A percentile compares a stretch with the other conserved stretches of the same genome.
Conservation (phyloP, 2,329 filamentous ascomycete genomes). For the Dactylellina haptotyla region DNA sequence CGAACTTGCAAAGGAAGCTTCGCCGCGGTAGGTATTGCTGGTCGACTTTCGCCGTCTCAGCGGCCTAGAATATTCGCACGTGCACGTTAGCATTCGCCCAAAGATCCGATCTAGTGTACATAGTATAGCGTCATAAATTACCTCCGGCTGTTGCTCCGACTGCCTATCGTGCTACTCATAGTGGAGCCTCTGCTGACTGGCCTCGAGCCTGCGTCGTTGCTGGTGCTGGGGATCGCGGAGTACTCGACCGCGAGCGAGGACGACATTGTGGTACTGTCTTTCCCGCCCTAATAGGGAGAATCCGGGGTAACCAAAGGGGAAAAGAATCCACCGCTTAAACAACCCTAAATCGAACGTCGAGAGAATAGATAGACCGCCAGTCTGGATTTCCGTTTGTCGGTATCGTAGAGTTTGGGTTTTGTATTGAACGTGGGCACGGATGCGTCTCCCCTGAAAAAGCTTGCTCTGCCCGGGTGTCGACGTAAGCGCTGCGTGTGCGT, state of each 20-base stretch:
- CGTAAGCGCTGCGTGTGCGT: no score
- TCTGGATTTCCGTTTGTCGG: neutral
- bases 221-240: conserved; percentile 27
- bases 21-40: conserved; percentile 66
- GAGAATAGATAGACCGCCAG: neutral
- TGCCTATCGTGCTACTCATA: conserved; percentile 35
- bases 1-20: conserved; percentile 89
- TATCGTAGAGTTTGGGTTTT: neutral
- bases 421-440: neutral
- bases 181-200: conserved; percentile 40
- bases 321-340: neutral
- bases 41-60: conserved; percentile 43
- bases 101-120: neutral
- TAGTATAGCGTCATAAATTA: neutral
- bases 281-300: neutral
- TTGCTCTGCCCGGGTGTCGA: no score
- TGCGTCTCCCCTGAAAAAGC: neutral
- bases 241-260: conserved; percentile 33
- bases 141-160: conserved; percentile 50
- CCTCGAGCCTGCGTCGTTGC: conserved; percentile 27
- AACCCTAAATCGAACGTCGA: neutral
- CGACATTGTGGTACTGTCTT: conserved; percentile 23
- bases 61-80: conserved; percentile 32
- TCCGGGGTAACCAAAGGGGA: neutral
- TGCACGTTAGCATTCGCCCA: conserved; percentile 16